These are phyloP conservation scores for Hyaloperonospora arabidopsidis DNA, from an alignment of 352 stramenopile genomes.

Conservation along the genomic window DNA sequence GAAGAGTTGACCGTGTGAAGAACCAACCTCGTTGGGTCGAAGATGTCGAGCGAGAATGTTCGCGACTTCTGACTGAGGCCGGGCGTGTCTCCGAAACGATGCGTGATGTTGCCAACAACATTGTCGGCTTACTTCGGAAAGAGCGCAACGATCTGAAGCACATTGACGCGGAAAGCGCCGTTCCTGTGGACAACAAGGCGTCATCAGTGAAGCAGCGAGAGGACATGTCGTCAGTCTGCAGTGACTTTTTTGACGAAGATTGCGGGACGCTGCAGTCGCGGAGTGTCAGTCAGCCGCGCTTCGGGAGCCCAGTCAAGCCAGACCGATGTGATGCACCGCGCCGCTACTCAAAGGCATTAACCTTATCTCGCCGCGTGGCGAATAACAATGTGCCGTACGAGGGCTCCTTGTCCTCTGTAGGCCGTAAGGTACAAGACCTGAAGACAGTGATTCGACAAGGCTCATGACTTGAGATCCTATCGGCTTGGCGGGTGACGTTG, in stretches of 20 bases:
- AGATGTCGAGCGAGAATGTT: constrained; percentile 51
- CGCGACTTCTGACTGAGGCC: constrained; percentile 40
- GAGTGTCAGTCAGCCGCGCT: constrained; percentile 20
- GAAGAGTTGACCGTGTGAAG: constrained; percentile 21
- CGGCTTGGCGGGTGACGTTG: too few relatives aligned
- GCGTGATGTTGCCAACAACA: constrained; percentile 43
- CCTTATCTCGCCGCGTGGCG: constrained; percentile 12
- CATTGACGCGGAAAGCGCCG: constrained; percentile 24
- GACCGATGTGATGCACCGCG: constrained; percentile 15
- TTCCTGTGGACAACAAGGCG: constrained; percentile 21
- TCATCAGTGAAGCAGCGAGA: constrained; percentile 22
- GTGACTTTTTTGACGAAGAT: constrained; percentile 15
- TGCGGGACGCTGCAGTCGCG: constrained; percentile 4
- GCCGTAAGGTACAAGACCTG: constrained; percentile 60
- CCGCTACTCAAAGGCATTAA: constrained; percentile 23
- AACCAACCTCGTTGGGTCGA: constrained; percentile 45
- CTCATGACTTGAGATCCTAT: background rate
- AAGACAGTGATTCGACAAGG: constrained; percentile 46
- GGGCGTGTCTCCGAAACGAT: constrained; percentile 52
- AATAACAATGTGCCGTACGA: constrained; percentile 36
- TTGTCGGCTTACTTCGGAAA: constrained; percentile 35
- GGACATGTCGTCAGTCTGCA: constrained; percentile 14
- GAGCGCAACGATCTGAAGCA: constrained; percentile 36
- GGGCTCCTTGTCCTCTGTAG: constrained; percentile 48
- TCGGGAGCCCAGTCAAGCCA: constrained; percentile 32